These are phyloP conservation scores for Melaleuca quinquenervia DNA, from an alignment of 345 rosid species.

Conservation along the genomic window DNA sequence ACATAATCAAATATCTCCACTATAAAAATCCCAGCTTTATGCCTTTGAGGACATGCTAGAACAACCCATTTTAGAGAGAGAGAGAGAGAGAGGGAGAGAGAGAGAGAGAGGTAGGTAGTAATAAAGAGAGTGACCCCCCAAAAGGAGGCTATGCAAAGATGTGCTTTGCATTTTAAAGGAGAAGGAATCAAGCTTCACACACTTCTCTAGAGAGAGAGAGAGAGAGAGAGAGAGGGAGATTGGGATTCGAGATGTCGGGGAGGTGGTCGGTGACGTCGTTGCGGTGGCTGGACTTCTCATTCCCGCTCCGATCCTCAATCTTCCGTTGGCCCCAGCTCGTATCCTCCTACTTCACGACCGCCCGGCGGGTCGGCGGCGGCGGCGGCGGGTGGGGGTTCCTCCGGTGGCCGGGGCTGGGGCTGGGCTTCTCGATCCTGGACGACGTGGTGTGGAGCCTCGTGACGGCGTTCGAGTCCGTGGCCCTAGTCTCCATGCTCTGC, in stretches of 20 bases:
- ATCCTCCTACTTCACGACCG: not conserved
- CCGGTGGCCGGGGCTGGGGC: slow-evolving; percentile 27
- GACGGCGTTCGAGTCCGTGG: slow-evolving; percentile 75
- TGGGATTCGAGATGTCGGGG: not conserved
- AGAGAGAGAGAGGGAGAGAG: not conserved
- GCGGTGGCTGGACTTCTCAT: slow-evolving; percentile 6
- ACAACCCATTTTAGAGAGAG: not conserved
- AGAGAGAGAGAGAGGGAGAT: not conserved
- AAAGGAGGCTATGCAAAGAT: not conserved
- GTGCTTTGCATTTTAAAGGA: not conserved
- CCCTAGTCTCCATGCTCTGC: slow-evolving; percentile 76
- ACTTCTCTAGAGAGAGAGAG: not conserved
- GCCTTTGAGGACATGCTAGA: not conserved
- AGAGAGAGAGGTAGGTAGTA: not conserved
- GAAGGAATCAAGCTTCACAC: not conserved
- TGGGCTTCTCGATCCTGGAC: slow-evolving; percentile 42
- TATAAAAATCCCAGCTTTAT: not conserved
- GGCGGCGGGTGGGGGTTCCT: not conserved
- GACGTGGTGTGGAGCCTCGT: slow-evolving; percentile 62
- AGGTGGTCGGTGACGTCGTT: not conserved
- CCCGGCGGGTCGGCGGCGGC: not conserved
- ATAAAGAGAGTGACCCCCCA: not conserved
- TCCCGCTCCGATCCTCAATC: slow-evolving; percentile 9
- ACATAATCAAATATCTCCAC: not conserved
- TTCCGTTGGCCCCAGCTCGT: slow-evolving; percentile 19